Evolutionary conservation across 495 filamentous ascomycete species (phyloP), one percentile per base, ranked within the genome.

Genomic region (Xylaria longipes): DNA sequence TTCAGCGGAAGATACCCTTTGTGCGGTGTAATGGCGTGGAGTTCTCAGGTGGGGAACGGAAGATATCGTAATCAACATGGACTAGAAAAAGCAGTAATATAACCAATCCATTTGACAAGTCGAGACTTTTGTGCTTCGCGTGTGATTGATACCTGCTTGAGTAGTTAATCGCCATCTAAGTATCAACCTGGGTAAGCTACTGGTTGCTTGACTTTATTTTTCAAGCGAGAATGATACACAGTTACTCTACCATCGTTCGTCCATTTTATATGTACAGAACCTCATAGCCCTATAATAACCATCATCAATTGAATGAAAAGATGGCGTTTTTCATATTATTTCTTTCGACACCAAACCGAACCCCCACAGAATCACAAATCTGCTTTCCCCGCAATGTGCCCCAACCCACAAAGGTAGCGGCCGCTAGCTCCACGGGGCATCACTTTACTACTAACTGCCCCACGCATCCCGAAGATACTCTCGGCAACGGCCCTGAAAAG

Each of bases 1-100:
- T n/a, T 50, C n/a, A 7, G 63, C 31, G 45, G 46, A 17, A 50
- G 63, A 66, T 66, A 66, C 63, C 63, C 63, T 52, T 14, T 17
- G 43, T 64, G 33, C 46, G 45, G 31, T 52, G 29, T 66, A 37
- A 66, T 52, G 63, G 45, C 31, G 63, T 8, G 63, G 61, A 46
- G 61, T 64, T 64, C 61, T 64, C 12, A 27, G 60, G 61, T 64
- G 61, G 12, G 37, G 41, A 15, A 46, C 22, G 31, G 37, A 9
- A 64, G 22, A 48, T 48, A 33, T 31, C 41, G 33, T 64, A 46
- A 37, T 33, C 43, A 64, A 33, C 14, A 29, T 14, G 22, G 50
- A 52, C 52, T 27, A 64, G 25, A 31, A 33, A 62, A 64, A 46
- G 3, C 37, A 6, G n/a, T 62, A 64, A 64, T 45, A n/a, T 45